Evolutionary conservation across 768 basidiomycete species (phyloP).

Genomic region (Termitomyces eurrhizus): DNA sequence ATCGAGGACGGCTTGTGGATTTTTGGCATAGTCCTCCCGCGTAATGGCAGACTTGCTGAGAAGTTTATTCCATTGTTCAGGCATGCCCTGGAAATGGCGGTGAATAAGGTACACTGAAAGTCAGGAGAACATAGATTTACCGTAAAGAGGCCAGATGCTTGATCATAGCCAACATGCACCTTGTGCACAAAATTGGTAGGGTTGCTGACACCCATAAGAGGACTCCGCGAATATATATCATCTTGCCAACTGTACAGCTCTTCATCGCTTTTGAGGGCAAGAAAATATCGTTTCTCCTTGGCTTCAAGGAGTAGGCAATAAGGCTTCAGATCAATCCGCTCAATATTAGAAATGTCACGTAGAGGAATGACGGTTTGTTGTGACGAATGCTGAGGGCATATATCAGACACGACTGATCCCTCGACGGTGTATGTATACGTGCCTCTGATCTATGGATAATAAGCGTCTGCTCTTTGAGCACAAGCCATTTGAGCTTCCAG

Average conservation of each 20-base stretch:
- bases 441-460: constrained; percentile 92
- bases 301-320: constrained; percentile 89
- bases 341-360: constrained; percentile 80
- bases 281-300: constrained; percentile 74
- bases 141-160: constrained; percentile 90
- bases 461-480: constrained; percentile 76
- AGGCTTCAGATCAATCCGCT: constrained; percentile 90
- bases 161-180: constrained; percentile 97
- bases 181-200: constrained; percentile 99
- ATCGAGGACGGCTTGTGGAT: constrained; percentile 96
- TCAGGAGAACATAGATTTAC: constrained; percentile 40
- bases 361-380: constrained; percentile 62
- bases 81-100: constrained; percentile 66
- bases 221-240: constrained; percentile 89
- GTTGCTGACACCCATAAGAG: constrained; percentile 88
- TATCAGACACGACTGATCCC: constrained; percentile 1
- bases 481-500: constrained; percentile 88
- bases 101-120: constrained; percentile 1
- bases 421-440: constrained; percentile 31
- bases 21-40: constrained; percentile 93
- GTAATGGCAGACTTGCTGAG: constrained; percentile 97
- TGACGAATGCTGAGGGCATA: constrained; percentile 38
- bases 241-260: constrained; percentile 99
- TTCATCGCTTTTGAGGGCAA: constrained; percentile 89
- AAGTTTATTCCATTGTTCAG: constrained; percentile 97